Evolutionary conservation across 331 rosid genomes (phyloP).

Genomic region (Pyrus hybrid): DNA sequence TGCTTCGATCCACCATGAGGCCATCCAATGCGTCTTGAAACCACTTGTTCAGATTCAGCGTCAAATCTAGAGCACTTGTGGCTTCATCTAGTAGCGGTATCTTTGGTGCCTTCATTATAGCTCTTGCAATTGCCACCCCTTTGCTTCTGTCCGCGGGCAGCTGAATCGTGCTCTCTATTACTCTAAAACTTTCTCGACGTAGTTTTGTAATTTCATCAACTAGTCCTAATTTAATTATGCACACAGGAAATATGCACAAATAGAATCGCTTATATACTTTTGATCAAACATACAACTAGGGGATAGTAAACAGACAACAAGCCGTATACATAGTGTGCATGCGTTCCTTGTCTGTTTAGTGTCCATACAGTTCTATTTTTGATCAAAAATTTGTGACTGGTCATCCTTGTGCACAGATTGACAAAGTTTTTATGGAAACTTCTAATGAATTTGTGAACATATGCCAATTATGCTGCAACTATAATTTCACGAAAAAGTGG

Average conservation of each 20-base stretch:
- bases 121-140: slow-evolving; percentile 80
- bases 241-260: no score
- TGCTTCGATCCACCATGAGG: slow-evolving; percentile 38
- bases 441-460: slow-evolving; percentile 39
- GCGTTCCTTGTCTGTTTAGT: no score
- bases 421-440: slow-evolving; percentile 3
- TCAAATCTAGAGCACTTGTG: slow-evolving; percentile 68
- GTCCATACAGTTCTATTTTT: no score
- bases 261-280: no score
- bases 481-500: slow-evolving; percentile 9
- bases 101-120: slow-evolving; percentile 55
- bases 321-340: no score
- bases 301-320: no score
- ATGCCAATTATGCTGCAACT: slow-evolving; percentile 32
- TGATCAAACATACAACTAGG: no score
- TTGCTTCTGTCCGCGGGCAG: slow-evolving; percentile 76
- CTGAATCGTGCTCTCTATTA: slow-evolving; percentile 48
- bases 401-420: background rate
- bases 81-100: no score
- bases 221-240: background rate
- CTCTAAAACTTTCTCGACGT: background rate
- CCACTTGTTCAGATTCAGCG: slow-evolving; percentile 63
- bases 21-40: slow-evolving; percentile 61
- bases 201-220: background rate
- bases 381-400: no score